Evolutionary conservation across 1,284 basidiomycete species (phyloP), one percentile per base, ranked within the genome.

Genomic region (Sphaerobolus stellatus): DNA sequence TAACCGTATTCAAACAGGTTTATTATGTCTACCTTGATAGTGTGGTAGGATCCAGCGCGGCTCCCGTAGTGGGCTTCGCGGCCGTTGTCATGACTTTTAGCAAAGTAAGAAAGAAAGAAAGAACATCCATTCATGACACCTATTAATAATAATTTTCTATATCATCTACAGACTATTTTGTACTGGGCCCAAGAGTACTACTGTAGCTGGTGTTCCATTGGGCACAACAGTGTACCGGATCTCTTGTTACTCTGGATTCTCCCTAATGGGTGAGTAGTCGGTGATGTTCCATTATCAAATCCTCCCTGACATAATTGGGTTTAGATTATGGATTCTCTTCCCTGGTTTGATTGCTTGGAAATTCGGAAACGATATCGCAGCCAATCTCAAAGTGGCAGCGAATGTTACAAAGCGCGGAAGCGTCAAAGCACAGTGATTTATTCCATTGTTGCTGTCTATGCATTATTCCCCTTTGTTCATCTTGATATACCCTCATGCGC

Each of bases 121-220:
- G 6, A n/a, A 4, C 8, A 50, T 13, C 14, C 6, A 3, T 28
- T 4, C n/a, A 25, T 1, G 20, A 8, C 20, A 18, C 13, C 7
- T 28, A 20, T 34, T 31, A 51, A 4, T 18, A 7, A 25, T 2
- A 27, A 24, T 18, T 8, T 24, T 30, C 13, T 36, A 13, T 9
- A 16, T 34, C 40, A 8, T 25, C 20, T 11, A 44, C 20, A 58
- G 76, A 96, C 93, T 1, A 68, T 84, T 4, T 77, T 95, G n/a
- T 96, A 94, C 70, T 83, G 82, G 77, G 66, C 78, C 6, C 85
- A 91, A 65, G 90, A 93, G 68, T 85, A 84, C 65, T 90, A 76
- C 64, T 90, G 88, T 66, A 76, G 76, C 20, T 79, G 75, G 24
- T 93, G 91, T 66, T 77, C 82, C 25, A 75, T 86, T 14, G 90